Conservation (phyloP, 495 filamentous ascomycete species). For the Symbiotaphrina buchneri region DNA sequence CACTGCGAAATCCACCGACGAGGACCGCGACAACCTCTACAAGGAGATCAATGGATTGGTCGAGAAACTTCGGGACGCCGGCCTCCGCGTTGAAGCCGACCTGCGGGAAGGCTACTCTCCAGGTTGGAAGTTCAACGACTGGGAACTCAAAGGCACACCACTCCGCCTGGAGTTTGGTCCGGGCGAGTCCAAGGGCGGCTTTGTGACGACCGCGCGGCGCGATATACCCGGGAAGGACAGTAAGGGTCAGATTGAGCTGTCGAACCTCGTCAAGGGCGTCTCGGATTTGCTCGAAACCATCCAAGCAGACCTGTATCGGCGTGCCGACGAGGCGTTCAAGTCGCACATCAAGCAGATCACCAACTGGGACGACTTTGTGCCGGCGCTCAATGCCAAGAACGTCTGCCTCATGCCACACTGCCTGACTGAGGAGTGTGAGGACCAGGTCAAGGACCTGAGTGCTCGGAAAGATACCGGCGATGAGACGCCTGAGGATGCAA, state of each 20-base stretch:
- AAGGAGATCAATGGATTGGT: conserved; percentile 47
- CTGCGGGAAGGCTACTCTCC: conserved; percentile 71
- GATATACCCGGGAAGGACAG: conserved; percentile 49
- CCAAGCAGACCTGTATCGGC: conserved; percentile 65
- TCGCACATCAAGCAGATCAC: conserved; percentile 59
- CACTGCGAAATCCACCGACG: conserved; percentile 59
- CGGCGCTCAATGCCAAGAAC: conserved; percentile 77
- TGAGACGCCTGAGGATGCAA: conserved; percentile 42
- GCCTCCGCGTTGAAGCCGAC: conserved; percentile 52
- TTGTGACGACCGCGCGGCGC: conserved; percentile 66
- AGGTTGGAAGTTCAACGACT: conserved; percentile 95
- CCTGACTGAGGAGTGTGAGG: conserved; percentile 62
- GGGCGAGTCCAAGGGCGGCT: conserved; percentile 65
- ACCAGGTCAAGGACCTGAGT: conserved; percentile 78
- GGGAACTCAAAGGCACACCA: conserved; percentile 86
- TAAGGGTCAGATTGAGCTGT: conserved; percentile 52
- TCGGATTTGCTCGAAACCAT: conserved; percentile 72
- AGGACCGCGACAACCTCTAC: conserved; percentile 49
- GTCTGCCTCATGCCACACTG: conserved; percentile 77
- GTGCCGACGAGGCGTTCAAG: conserved; percentile 53
- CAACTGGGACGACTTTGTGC: conserved; percentile 76
- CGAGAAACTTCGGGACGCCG: conserved; percentile 32
- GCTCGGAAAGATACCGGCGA: conserved; percentile 45
- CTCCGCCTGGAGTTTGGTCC: conserved; percentile 88
- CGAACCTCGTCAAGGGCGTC: conserved; percentile 44